Percentiles rank a stretch among this genome's conserved stretches.
Conservation (phyloP, 768 basidiomycete genomes). For the Phaeolepiota aurea region DNA sequence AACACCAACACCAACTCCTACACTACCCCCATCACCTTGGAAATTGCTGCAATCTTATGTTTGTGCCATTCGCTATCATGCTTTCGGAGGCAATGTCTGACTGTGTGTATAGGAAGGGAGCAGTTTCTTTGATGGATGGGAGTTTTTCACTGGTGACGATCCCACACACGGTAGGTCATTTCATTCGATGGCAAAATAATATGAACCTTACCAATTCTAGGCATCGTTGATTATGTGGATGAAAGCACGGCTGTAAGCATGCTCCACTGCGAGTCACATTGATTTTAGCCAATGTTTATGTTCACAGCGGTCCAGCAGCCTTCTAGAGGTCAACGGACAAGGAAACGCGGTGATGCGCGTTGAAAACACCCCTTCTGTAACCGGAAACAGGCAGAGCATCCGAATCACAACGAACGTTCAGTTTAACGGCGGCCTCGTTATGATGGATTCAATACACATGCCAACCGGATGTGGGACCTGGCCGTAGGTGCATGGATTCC, state of each 20-base stretch:
- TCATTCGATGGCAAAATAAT: neutral
- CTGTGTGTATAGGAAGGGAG: slow-evolving; percentile 39
- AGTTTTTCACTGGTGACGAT: slow-evolving; percentile 61
- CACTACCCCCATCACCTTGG: slow-evolving; percentile 24
- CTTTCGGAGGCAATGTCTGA: slow-evolving; percentile 6
- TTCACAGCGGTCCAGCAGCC: slow-evolving; percentile 41
- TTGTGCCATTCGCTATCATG: slow-evolving; percentile 14
- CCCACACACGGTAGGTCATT: slow-evolving; percentile 58
- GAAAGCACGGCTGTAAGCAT: slow-evolving; percentile 45
- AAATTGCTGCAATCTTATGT: slow-evolving; percentile 53
- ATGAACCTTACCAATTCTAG: slow-evolving; percentile 9
- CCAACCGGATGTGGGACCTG: slow-evolving; percentile 85
- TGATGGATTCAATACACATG: slow-evolving; percentile 85
- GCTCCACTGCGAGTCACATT: slow-evolving; percentile 5
- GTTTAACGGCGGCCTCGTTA: slow-evolving; percentile 61
- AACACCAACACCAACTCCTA: neutral
- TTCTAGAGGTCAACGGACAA: slow-evolving; percentile 56
- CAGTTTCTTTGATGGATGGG: slow-evolving; percentile 78
- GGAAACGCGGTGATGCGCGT: slow-evolving; percentile 85
- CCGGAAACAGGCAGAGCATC: slow-evolving; percentile 64
- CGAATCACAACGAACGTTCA: slow-evolving; percentile 60
- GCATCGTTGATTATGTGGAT: slow-evolving; percentile 57
- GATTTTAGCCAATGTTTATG: slow-evolving; percentile 3
- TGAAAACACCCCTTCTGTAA: slow-evolving; percentile 71
- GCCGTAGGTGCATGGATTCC: slow-evolving; percentile 42